Evolutionary conservation across 805 yeast species (phyloP), one percentile per base, ranked within the genome.

Genomic region (Pichia exigua): DNA sequence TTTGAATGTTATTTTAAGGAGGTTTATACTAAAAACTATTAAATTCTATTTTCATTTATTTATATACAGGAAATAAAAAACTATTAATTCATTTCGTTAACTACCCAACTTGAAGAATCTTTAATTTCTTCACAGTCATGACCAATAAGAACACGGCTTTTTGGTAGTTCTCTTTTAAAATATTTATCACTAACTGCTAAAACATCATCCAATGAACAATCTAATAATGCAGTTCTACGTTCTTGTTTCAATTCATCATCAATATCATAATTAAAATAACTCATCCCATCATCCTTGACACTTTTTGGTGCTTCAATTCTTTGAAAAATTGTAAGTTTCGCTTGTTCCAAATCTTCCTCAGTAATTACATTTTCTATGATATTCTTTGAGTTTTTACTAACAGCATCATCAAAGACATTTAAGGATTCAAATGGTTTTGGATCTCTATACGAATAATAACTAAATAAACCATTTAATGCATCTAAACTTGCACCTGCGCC

Each of bases 401-500:
- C 82, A 2, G 82, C 73, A 5, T 73, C 67, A 26, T 68, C 64
- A 63, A 87, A 87, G 1, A 85, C 77, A 3, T 72, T 67, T 12
- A 87, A 65, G 2, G 97, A 85, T 56, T 81, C 78, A 40, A 76
- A 63, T 1, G 97, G 88, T 57, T 87, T 84, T 18, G 99, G 99
- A 66, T 94, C 99, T 59, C 99, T 78, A 71, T 92, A 94, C 0
- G 98, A 90, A 69, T 85, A 94, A 69, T 76, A 89, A 35, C 86
- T 78, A 61, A 92, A 80, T 2, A 83, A 60, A 0, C 97, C 98
- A 47, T 86, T 88, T 22, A 87, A 64, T 0, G 92, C 89, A 64
- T 84, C 87, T 65, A 83, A 94, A 9, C 78, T 70, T 5, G 95
- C 86, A 4, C 99, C 99, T 7, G 96, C 98, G 9, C 99, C 99